Base-by-base conservation (phyloP, 2,329 filamentous ascomycete genomes). In the Coniochaeta ligniaria region DNA sequence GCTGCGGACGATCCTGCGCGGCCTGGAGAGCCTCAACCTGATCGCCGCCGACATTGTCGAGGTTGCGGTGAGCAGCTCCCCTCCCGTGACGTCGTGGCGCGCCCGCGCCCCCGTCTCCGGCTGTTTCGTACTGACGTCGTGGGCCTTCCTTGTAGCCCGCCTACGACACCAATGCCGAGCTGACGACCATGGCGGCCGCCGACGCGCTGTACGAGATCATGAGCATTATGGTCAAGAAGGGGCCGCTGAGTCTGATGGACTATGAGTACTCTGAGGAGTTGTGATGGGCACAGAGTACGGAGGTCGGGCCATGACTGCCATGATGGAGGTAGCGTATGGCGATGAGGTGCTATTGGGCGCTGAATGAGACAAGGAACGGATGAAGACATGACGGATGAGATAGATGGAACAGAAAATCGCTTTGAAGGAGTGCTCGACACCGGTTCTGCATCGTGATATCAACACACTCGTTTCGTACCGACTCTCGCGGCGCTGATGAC, bases 181-280 rank as follows among this genome's bases (percentile, higher is more conserved):
- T 84, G 64, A 90, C 87, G 1, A 89, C 87, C n/a, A 90, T 90
- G 86, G 86, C 86, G 1, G 86, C 87, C 2, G 87, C 87, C 5
- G 74, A 92, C 72, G 83, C 84, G 0, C 74, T 93, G 22, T 93
- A 89, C 69, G 89, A 94, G 73, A 84, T 93, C 56, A 89, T 92
- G 83, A 90, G 85, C 14, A 80, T 93, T 63, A 93, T 92, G 89
- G 88, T 92, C 17, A 91, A 92, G 80, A 87, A 86, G 67, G 90
- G 89, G 0, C 88, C 88, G 0, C 75, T 91, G 64, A 88, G 82
- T 66, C 71, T 77, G 41, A 78, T 79, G 72, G 64, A 45, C 31
- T 14, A 57, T 17, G 54, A 57, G 31, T 35, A 35, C 54, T 22
- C 17, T 24, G 54, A 57, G 54, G 54, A 57, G 54, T 5, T 52